A percentile compares a stretch with the other conserved stretches of the same genome.
Conservation (phyloP, 2,329 filamentous ascomycete genomes). For the Sclerotinia sclerotiorum region DNA sequence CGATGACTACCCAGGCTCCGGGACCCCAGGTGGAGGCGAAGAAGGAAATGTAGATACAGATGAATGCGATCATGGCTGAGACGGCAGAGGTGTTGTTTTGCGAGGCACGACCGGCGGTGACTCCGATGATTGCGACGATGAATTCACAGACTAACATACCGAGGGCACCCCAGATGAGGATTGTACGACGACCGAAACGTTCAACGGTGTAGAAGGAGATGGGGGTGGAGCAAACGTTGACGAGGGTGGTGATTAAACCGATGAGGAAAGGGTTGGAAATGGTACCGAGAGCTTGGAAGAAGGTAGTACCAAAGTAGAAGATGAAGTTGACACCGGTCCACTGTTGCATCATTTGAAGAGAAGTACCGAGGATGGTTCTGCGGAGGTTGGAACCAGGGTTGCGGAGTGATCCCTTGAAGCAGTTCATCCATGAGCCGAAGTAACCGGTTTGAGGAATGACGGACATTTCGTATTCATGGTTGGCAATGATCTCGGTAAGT, state of each 20-base stretch:
- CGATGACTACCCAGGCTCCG: slow-evolving; percentile 73
- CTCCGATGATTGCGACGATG: slow-evolving; percentile 76
- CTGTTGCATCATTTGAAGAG: slow-evolving; percentile 79
- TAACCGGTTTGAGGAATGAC: slow-evolving; percentile 65
- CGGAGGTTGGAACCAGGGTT: slow-evolving; percentile 67
- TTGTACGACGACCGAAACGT: slow-evolving; percentile 73
- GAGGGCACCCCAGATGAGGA: slow-evolving; percentile 75
- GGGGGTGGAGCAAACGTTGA: slow-evolving; percentile 84
- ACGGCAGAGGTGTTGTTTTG: slow-evolving; percentile 57
- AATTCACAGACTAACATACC: slow-evolving; percentile 88
- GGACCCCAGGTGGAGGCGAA: slow-evolving; percentile 90
- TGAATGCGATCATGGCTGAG: slow-evolving; percentile 76
- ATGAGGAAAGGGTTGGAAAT: slow-evolving; percentile 80
- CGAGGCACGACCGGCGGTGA: slow-evolving; percentile 56
- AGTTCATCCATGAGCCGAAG: slow-evolving; percentile 66
- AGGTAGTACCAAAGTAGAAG: slow-evolving; percentile 83
- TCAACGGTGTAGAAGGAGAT: slow-evolving; percentile 87
- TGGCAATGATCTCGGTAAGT: slow-evolving; percentile 82
- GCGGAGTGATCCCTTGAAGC: slow-evolving; percentile 63
- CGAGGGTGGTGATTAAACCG: slow-evolving; percentile 79
- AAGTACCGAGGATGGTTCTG: slow-evolving; percentile 69
- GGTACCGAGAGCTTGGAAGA: slow-evolving; percentile 76
- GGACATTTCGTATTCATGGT: slow-evolving; percentile 79
- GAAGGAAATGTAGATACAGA: slow-evolving; percentile 88
- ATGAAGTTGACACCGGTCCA: slow-evolving; percentile 84